Conservation (phyloP, 148 eudicot genomes). For the Spergularia bocconei region DNA sequence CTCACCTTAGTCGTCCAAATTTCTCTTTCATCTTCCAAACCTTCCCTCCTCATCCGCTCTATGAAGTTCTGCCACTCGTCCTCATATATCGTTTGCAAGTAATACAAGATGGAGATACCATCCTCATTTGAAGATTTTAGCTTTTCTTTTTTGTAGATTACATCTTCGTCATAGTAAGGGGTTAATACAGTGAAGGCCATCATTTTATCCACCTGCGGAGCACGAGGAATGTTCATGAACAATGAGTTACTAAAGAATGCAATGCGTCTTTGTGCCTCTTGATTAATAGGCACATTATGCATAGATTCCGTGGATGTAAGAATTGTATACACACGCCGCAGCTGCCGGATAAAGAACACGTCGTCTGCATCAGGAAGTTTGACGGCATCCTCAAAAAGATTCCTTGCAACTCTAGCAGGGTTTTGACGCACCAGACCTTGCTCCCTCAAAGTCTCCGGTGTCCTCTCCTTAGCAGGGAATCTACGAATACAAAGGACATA, state of each 20-base stretch:
- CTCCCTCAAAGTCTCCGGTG: conserved; percentile 40
- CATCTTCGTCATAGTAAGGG: conserved; percentile 95
- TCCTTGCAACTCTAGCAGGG: conserved; percentile 35
- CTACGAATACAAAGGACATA: conserved; percentile 75
- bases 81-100: conserved; percentile 83
- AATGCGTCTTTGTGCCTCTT: conserved; percentile 73
- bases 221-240: conserved; percentile 97
- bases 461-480: conserved; percentile 48
- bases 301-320: conserved; percentile 73
- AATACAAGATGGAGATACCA: conserved; percentile 81
- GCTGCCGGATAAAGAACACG: conserved; percentile 55
- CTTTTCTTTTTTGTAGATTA: conserved; percentile 52
- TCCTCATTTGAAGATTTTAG: conserved; percentile 82
- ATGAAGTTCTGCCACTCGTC: conserved; percentile 88
- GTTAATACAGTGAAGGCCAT: conserved; percentile 87
- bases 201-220: conserved; percentile 92
- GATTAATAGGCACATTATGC: conserved; percentile 73
- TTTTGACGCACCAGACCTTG: conserved; percentile 57
- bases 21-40: conserved; percentile 64
- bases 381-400: conserved; percentile 75
- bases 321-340: conserved; percentile 71
- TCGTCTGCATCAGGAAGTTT: conserved; percentile 60
- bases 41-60: conserved; percentile 85
- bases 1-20: conserved; percentile 56
- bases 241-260: conserved; percentile 91